Conservation (phyloP, 1,139 yeast genomes). For the Suhomyces kunorum region DNA sequence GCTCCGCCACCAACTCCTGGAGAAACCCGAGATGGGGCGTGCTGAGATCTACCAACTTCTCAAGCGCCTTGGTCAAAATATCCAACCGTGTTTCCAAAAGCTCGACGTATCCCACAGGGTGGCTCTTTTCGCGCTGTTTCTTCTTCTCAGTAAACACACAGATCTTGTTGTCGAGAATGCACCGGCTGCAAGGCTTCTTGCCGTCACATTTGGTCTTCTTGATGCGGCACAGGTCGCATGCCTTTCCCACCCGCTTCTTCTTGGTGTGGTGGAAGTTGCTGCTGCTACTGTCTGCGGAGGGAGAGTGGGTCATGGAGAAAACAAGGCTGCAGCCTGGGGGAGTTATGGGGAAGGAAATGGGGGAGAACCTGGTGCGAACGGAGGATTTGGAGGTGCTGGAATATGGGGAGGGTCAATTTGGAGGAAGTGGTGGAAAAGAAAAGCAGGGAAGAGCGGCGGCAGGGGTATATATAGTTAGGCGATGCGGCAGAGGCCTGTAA, state of each 20-base stretch:
- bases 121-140: constrained; percentile 59
- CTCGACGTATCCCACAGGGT: constrained; percentile 70
- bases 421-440: background rate
- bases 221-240: constrained; percentile 77
- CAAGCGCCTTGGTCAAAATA: constrained; percentile 58
- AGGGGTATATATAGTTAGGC: constrained; percentile 4
- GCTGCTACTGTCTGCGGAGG: constrained; percentile 2
- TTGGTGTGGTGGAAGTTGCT: constrained; percentile 23
- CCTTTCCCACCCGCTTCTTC: constrained; percentile 77
- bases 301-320: constrained; percentile 13
- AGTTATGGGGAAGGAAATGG: background rate
- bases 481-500: constrained; percentile 1
- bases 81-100: constrained; percentile 67
- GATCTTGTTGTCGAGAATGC: constrained; percentile 67
- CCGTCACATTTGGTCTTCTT: constrained; percentile 81
- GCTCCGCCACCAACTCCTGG: constrained; percentile 22
- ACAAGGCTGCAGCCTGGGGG: too few species aligned
- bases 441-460: background rate
- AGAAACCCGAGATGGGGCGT: constrained; percentile 39
- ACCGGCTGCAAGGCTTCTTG: constrained; percentile 70
- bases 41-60: constrained; percentile 38
- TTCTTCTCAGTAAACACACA: constrained; percentile 75
- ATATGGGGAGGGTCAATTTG: background rate
- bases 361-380: background rate
- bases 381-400: background rate